Evolutionary conservation across 2,329 filamentous ascomycete genomes (phyloP), one percentile per base, ranked within the genome.

Genomic region (Mycogone perniciosa): DNA sequence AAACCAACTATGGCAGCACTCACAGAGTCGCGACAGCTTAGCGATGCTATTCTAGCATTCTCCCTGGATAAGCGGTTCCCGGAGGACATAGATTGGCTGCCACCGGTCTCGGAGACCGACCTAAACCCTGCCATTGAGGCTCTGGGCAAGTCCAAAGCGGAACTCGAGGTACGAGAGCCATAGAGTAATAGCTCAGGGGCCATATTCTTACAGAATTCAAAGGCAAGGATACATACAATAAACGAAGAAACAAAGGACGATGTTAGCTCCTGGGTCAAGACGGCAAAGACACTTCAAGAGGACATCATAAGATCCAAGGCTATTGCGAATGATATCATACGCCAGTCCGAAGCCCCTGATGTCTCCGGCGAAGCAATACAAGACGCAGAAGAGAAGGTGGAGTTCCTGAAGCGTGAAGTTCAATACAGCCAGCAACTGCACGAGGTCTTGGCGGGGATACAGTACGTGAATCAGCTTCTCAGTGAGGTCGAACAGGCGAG

Each of bases 201-300:
- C 27, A 8, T 45, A 26, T 31, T 46, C 30, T 51, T 10, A 45
- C 50, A 37, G 50, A 31, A 47, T 38, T 27, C 41, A 31, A 52
- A 71, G 68, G 50, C 77, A 53, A 84, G 95, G 60, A 86, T 97
- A 52, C 85, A 84, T 57, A 68, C 74, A 26, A 81, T 93, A 55
- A 95, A 91, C 67, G 80, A 83, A 62, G 83, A 89, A 57, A 86
- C 84, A 13, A 86, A 85, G 51, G 80, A 84, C 37, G 86, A 95
- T 61, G 86, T 96, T 46, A 86, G 89, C 63, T 80, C 84, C 46
- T 97, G 92, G 92, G 88, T 95, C 51, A 72, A 77, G 46, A 89
- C 93, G 66, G 89, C 91, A 44, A 89, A 89, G 67, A 82, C 85
- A 47, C 79, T 96, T 6, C 89, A 95, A 66, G 80, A 85, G 55